phyloP scores from a whole-genome alignment of 2,329 filamentous ascomycete genomes.

The Gaeumannomyces tritici region DNA sequence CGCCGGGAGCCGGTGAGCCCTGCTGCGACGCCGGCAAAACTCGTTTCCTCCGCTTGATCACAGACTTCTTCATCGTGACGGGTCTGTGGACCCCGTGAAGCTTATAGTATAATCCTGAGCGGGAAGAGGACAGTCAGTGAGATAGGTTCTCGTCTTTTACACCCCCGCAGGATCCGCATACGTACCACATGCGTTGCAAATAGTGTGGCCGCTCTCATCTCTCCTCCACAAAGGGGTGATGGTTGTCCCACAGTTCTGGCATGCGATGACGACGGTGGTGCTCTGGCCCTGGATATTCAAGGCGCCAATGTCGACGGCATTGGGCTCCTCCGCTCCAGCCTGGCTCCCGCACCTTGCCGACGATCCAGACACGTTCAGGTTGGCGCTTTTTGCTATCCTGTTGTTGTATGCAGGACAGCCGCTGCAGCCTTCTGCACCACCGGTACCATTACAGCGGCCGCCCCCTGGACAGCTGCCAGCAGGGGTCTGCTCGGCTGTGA shows the following conservation, averaged over 20 bases:
- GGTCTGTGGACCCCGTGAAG: slow-evolving; percentile 88
- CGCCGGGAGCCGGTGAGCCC: slow-evolving; percentile 10
- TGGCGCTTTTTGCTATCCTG: slow-evolving; percentile 77
- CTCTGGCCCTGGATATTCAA: slow-evolving; percentile 33
- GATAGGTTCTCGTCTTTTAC: not conserved
- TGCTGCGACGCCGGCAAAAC: slow-evolving; percentile 70
- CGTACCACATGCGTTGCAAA: slow-evolving; percentile 96
- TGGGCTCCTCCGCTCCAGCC: slow-evolving; percentile 22
- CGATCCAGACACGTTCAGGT: slow-evolving; percentile 45
- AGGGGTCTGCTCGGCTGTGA: slow-evolving; percentile 63
- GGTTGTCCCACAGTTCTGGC: slow-evolving; percentile 93
- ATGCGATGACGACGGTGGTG: slow-evolving; percentile 70
- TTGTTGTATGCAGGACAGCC: slow-evolving; percentile 98
- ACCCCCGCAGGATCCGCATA: slow-evolving; percentile 11
- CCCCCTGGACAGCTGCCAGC: slow-evolving; percentile 92
- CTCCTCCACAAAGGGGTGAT: slow-evolving; percentile 93
- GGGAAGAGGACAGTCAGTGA: slow-evolving; percentile 7
- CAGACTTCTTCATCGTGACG: slow-evolving; percentile 96
- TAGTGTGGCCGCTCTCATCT: slow-evolving; percentile 90
- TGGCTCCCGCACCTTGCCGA: slow-evolving; percentile 14
- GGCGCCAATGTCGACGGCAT: slow-evolving; percentile 40
- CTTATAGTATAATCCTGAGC: slow-evolving; percentile 83
- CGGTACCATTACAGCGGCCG: slow-evolving; percentile 91
- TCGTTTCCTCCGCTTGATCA: slow-evolving; percentile 91
- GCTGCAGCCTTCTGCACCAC: slow-evolving; percentile 87